Conservation (phyloP, 495 filamentous ascomycete species). For the Daldinia grandis region DNA sequence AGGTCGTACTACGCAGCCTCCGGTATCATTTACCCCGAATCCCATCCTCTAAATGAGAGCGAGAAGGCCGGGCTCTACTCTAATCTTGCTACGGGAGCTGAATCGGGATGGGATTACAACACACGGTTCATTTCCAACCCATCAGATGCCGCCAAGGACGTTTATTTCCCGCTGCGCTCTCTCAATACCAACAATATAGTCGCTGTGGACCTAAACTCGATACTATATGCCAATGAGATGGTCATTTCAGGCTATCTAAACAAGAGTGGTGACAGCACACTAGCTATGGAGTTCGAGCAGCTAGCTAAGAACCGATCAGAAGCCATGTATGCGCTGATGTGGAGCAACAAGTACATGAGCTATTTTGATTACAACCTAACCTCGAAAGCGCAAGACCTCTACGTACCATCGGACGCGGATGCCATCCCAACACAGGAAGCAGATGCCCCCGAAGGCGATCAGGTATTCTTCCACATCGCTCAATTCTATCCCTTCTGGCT, state of each 20-base stretch:
- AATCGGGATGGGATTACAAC: constrained; percentile 60
- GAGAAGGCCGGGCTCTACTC: constrained; percentile 53
- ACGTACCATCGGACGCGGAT: constrained; percentile 51
- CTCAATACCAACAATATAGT: constrained; percentile 53
- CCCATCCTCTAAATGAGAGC: constrained; percentile 48
- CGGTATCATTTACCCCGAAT: constrained; percentile 59
- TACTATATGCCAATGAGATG: constrained; percentile 59
- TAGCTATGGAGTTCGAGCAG: constrained; percentile 45
- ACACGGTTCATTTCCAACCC: constrained; percentile 53
- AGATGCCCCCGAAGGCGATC: constrained; percentile 49
- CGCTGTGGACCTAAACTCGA: constrained; percentile 60
- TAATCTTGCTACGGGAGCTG: constrained; percentile 59
- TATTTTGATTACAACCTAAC: constrained; percentile 64
- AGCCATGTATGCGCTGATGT: constrained; percentile 58
- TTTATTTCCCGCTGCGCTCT: constrained; percentile 61
- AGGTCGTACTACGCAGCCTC: constrained; percentile 53
- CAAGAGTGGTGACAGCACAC: constrained; percentile 42
- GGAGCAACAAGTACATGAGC: constrained; percentile 56
- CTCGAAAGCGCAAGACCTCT: constrained; percentile 49
- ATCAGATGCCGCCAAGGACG: constrained; percentile 53
- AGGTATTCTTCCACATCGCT: constrained; percentile 53
- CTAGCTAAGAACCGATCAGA: constrained; percentile 50
- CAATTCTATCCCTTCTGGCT: constrained; percentile 63
- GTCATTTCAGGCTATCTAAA: constrained; percentile 51
- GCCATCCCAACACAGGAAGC: constrained; percentile 41